A percentile compares a stretch with the other conserved stretches of the same genome.
Conservation (phyloP, 2,329 filamentous ascomycete species). For the Trichoderma polysporum region DNA sequence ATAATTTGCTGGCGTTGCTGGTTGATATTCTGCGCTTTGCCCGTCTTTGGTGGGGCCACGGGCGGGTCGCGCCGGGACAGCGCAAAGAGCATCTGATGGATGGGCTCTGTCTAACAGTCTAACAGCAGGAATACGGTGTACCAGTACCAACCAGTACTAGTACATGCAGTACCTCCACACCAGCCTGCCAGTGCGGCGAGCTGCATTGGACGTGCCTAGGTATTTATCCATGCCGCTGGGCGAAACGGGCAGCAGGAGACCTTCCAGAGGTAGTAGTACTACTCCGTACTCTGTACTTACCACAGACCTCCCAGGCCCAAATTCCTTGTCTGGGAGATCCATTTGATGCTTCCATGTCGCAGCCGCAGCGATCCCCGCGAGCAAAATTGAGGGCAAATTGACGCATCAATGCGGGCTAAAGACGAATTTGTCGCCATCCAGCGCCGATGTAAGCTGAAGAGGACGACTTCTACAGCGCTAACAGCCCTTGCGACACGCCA, state of each 20-base stretch:
- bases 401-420: neutral
- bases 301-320: too few relatives aligned
- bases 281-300: too few relatives aligned
- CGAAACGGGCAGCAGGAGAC: neutral
- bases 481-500: neutral
- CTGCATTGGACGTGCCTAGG: neutral
- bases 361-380: neutral
- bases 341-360: neutral
- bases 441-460: neutral
- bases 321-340: too few relatives aligned
- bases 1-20: neutral
- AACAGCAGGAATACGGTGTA: neutral
- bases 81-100: constrained; percentile 6
- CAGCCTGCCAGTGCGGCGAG: neutral
- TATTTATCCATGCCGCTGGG: neutral
- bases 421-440: neutral
- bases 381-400: neutral
- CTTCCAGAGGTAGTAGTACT: neutral
- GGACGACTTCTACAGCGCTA: neutral
- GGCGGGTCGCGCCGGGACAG: constrained; percentile 16
- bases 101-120: too few relatives aligned
- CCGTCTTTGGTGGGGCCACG: neutral
- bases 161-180: neutral
- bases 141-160: neutral
- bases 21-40: neutral